Evolutionary conservation across 1,284 basidiomycete species (phyloP), one percentile per base, ranked within the genome.

Genomic region (Somion occarium): DNA sequence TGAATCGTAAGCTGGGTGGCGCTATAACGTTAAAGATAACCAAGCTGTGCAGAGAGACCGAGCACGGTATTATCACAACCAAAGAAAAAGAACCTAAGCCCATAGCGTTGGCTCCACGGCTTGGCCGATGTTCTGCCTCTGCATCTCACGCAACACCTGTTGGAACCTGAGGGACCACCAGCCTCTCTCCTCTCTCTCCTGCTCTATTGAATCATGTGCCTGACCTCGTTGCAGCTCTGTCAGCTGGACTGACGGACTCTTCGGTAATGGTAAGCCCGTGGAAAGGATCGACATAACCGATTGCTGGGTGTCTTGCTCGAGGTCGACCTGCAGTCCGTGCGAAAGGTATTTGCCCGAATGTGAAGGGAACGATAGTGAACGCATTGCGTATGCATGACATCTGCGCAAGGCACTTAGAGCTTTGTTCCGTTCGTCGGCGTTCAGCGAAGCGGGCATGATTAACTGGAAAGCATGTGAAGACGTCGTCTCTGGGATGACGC

Each of bases 161-260:
- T 83, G 82, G 59, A 90, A 90, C 41, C 86, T 71, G 48, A 83
- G 60, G 2, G 82, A 75, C 88, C 89, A 91, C 85, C 87, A 91
- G 2, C 80, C 84, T 1, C 88, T 73, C 58, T 91, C 85, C 62
- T 89, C 84, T 38, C 85, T 67, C 61, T 91, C 88, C 49, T 72
- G 72, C 46, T 70, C 65, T 34, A 66, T 55, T 9, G 56, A 54
- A 48, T 68, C 59, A 11, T 61, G 48, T 5, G 44, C 63, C 7
- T 60, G 56, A 25, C 65, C 59, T 13, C 47, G 49, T 23, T 51
- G 22, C 0, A 59, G 59, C 37, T 73, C 73, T 1, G 66, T 66
- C 7, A 77, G 59, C 56, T 84, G 83, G 50, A 78, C 64, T 0
- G 82, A 86, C 7, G 84, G 85, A 53, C 83, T 85, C 66, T 83